A percentile compares a stretch with the other conserved stretches of the same genome.
Conservation (phyloP, 306 rosid genomes). For the Inga leiocalycina region DNA sequence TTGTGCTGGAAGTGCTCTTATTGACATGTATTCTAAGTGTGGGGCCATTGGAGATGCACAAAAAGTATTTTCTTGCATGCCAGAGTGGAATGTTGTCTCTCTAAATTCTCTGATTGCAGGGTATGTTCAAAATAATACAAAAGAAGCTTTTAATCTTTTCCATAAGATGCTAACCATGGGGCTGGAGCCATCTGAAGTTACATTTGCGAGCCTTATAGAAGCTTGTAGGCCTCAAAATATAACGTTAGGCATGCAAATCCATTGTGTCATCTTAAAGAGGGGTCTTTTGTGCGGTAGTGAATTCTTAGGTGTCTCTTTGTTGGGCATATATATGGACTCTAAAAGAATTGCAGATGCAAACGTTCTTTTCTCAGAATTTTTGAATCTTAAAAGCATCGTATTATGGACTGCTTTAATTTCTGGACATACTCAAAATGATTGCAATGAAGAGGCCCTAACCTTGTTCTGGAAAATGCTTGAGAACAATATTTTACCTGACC, state of each 20-base stretch:
- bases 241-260: slow-evolving; percentile 69
- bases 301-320: slow-evolving; percentile 62
- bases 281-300: slow-evolving; percentile 63
- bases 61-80: slow-evolving; percentile 60
- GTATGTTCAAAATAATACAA: slow-evolving; percentile 48
- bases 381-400: slow-evolving; percentile 54
- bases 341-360: slow-evolving; percentile 58
- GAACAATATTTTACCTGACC: slow-evolving; percentile 64
- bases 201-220: slow-evolving; percentile 71
- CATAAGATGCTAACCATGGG: slow-evolving; percentile 59
- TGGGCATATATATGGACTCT: slow-evolving; percentile 70
- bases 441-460: slow-evolving; percentile 55
- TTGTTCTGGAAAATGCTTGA: slow-evolving; percentile 62
- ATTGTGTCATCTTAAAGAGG: slow-evolving; percentile 53
- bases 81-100: slow-evolving; percentile 58
- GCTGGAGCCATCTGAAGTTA: slow-evolving; percentile 67
- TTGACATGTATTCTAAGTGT: slow-evolving; percentile 85
- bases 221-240: slow-evolving; percentile 51
- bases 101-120: slow-evolving; percentile 78
- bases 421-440: slow-evolving; percentile 66
- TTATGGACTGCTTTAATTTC: slow-evolving; percentile 74
- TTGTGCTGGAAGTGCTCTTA: slow-evolving; percentile 76
- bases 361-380: slow-evolving; percentile 65
- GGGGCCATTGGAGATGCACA: slow-evolving; percentile 53
- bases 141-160: slow-evolving; percentile 57